Percentiles rank a stretch among this genome's conserved stretches.
Conservation (phyloP, 2,329 filamentous ascomycete genomes). For the Rasamsonia emersonii region DNA sequence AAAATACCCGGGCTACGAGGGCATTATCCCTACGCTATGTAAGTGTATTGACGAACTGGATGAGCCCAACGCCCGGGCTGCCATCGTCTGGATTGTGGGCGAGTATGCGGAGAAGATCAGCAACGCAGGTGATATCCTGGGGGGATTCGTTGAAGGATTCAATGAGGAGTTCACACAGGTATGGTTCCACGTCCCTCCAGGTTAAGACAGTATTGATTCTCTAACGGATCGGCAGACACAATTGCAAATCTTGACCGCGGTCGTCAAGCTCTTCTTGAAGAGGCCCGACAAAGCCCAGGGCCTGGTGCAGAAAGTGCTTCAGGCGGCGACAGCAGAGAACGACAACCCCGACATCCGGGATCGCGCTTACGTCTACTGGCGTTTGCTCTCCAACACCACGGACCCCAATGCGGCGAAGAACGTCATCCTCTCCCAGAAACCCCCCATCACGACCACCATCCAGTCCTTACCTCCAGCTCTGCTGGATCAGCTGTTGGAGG, state of each 20-base stretch:
- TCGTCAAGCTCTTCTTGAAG: slow-evolving; percentile 96
- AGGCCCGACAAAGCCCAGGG: slow-evolving; percentile 87
- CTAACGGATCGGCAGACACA: slow-evolving; percentile 61
- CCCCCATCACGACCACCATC: slow-evolving; percentile 89
- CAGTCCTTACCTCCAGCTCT: slow-evolving; percentile 74
- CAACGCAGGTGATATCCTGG: slow-evolving; percentile 92
- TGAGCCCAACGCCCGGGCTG: slow-evolving; percentile 81
- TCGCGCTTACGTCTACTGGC: slow-evolving; percentile 97
- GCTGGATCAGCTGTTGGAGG: slow-evolving; percentile 79
- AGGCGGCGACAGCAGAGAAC: slow-evolving; percentile 84
- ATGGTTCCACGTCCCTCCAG: slow-evolving; percentile 21
- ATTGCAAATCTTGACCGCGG: slow-evolving; percentile 90
- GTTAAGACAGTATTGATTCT: not conserved
- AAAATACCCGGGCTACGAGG: slow-evolving; percentile 96
- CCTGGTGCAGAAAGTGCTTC: slow-evolving; percentile 88
- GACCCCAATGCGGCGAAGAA: slow-evolving; percentile 87
- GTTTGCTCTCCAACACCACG: slow-evolving; percentile 69
- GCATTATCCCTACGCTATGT: slow-evolving; percentile 92
- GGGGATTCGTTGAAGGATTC: slow-evolving; percentile 86
- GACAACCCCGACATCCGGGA: slow-evolving; percentile 98
- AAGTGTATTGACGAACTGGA: slow-evolving; percentile 95
- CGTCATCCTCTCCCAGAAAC: slow-evolving; percentile 88
- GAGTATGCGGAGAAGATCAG: slow-evolving; percentile 99
- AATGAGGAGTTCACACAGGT: slow-evolving; percentile 94
- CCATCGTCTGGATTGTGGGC: slow-evolving; percentile 96